Base-by-base conservation (phyloP, 2,329 filamentous ascomycete species). In the Hirsutella rhossiliensis region DNA sequence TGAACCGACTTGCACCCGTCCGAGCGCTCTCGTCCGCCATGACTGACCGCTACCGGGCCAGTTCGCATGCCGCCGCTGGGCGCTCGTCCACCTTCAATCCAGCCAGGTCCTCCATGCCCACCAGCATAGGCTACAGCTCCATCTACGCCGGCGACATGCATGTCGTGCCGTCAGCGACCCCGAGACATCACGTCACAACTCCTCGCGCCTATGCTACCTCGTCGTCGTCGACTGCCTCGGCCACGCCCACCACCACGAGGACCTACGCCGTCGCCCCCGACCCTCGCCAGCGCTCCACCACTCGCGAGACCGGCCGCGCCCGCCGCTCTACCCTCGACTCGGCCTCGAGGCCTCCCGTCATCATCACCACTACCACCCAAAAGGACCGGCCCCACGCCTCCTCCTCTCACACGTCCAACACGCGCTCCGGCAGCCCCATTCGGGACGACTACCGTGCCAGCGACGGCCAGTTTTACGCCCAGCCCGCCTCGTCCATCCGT, bases 241-340 rank as follows among this genome's bases (percentile, higher is more conserved):
- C 52, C 44, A 54, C 56, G 42, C 61, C 62, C 20, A 64, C 72
- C 34, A 71, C 67, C 11, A 70, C 73, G 17, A 75, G 73, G 41
- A 73, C 74, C 11, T 80, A 80, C 53, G 72, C 73, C 43, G 67
- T 77, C 43, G 68, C 67, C 45, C 69, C 73, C 40, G 76, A 80
- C 38, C 64, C 70, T 31, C 54, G 71, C 34, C 67, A 72, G 47
- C 68, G 63, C 46, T 63, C 67, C 40, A 72, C 64, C 52, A 59
- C 67, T 34, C 71, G 72, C 48, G 72, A 75, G 28, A 57, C 61
- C 31, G 66, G 68, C 54, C 69, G 71, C 23, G 63, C 60, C 43
- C 69, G 72, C 56, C 72, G 72, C 27, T 70, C 71, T 8, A 75
- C 73, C 1, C 49, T 76, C 20, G 77, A 80, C 45, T 61, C 69